Evolutionary conservation across 2,329 filamentous ascomycete species (phyloP).

Genomic region (Botryosphaeria dothidea): DNA sequence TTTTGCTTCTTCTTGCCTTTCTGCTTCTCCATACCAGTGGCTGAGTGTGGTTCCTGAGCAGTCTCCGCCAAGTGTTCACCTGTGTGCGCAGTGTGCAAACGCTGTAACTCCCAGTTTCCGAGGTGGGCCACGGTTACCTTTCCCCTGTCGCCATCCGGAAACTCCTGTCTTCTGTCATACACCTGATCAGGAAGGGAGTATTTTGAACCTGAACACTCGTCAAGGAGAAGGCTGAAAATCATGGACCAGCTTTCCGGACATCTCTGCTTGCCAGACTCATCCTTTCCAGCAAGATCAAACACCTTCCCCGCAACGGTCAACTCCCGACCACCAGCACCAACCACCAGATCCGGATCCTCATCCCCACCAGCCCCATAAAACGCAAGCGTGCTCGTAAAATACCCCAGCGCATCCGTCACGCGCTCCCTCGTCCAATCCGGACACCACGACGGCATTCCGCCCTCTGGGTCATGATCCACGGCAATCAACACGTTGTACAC

Average conservation of each 20-base stretch:
- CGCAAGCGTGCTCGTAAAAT: constrained; percentile 26
- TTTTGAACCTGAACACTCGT: constrained; percentile 22
- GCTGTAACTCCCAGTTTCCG: constrained; percentile 23
- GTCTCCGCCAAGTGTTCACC: constrained; percentile 15
- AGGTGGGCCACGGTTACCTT: constrained; percentile 27
- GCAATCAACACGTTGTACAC: constrained; percentile 26
- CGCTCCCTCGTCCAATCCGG: constrained; percentile 29
- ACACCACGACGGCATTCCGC: constrained; percentile 25
- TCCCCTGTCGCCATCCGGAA: constrained; percentile 24
- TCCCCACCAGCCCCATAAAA: constrained; percentile 25
- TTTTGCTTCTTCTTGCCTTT: constrained; percentile 16
- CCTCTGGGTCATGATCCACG: constrained; percentile 27
- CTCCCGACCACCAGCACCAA: constrained; percentile 16
- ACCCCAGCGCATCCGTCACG: constrained; percentile 26
- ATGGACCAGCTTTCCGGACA: constrained; percentile 26
- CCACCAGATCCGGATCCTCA: constrained; percentile 4
- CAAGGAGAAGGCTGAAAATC: constrained; percentile 28
- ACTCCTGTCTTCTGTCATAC: constrained; percentile 20
- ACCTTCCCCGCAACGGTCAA: constrained; percentile 25
- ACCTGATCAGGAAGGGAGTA: constrained; percentile 26
- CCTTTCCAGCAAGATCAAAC: constrained; percentile 26
- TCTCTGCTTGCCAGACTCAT: constrained; percentile 22
- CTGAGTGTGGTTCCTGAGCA: not conserved
- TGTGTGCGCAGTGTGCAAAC: constrained; percentile 22
- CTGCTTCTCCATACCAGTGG: not conserved